These are phyloP conservation scores for Saccharomycopsis selenospora DNA, from an alignment of 805 yeast species.

Conservation along the genomic window DNA sequence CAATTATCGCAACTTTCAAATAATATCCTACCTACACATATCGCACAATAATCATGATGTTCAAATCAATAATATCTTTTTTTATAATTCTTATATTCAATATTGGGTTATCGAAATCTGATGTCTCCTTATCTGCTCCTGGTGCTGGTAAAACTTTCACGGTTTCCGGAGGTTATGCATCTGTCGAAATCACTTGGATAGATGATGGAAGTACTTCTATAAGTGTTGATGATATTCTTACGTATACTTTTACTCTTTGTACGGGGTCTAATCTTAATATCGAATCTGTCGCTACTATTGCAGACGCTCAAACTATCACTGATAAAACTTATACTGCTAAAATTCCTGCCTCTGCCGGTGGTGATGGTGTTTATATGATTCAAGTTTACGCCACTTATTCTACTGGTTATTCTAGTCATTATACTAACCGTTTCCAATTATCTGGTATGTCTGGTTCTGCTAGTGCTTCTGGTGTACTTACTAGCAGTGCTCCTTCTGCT, in stretches of 20 bases:
- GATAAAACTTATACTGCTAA: conserved; percentile 33
- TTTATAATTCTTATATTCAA: background rate
- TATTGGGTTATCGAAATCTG: conserved; percentile 11
- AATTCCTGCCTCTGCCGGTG: conserved; percentile 39
- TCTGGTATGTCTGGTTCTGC: conserved; percentile 65
- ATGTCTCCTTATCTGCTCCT: conserved; percentile 28
- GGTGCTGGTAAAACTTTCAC: conserved; percentile 20
- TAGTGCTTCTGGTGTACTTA: conserved; percentile 41
- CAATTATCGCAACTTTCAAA: too few relatives aligned
- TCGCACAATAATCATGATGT: conserved; percentile 1
- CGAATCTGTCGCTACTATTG: conserved; percentile 32
- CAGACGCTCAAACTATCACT: conserved; percentile 27
- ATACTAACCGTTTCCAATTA: conserved; percentile 58
- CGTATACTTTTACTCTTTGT: conserved; percentile 52
- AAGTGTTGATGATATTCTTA: conserved; percentile 34
- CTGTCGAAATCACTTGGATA: conserved; percentile 41
- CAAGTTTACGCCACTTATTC: conserved; percentile 51
- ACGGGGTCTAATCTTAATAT: conserved; percentile 56
- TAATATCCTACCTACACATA: too few relatives aligned
- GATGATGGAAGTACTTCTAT: conserved; percentile 46
- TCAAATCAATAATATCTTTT: background rate
- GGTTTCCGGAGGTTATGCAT: conserved; percentile 26
- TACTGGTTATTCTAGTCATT: conserved; percentile 52
- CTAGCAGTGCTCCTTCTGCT: conserved; percentile 36
- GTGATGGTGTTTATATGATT: conserved; percentile 63